Percentiles rank a stretch among this genome's conserved stretches.
phyloP scores from a whole-genome alignment of 2,329 filamentous ascomycete species.

The Nigrograna mackinnonii region DNA sequence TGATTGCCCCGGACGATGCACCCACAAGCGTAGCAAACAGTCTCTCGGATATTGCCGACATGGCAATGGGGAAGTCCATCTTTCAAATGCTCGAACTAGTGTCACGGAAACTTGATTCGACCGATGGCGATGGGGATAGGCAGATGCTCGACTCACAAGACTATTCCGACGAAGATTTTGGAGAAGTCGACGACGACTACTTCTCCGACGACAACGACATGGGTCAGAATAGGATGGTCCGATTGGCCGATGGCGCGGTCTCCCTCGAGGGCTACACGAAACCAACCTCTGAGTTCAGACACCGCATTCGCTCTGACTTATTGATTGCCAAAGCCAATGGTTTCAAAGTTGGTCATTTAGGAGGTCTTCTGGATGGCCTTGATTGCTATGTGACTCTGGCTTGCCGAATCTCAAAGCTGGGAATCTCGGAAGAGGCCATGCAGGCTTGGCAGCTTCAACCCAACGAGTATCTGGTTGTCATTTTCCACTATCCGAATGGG shows the following conservation, averaged over 20 bases:
- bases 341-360: constrained; percentile 69
- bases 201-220: constrained; percentile 45
- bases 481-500: constrained; percentile 66
- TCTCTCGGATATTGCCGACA: constrained; percentile 51
- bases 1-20: constrained; percentile 56
- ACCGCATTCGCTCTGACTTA: constrained; percentile 64
- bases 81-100: constrained; percentile 54
- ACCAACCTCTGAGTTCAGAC: constrained; percentile 25
- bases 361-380: constrained; percentile 52
- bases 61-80: constrained; percentile 49
- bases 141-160: constrained; percentile 45
- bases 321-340: constrained; percentile 64
- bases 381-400: constrained; percentile 67
- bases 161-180: constrained; percentile 31
- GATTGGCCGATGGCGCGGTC: constrained; percentile 3
- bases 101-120: constrained; percentile 37
- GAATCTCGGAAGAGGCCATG: constrained; percentile 73
- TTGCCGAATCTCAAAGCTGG: constrained; percentile 69
- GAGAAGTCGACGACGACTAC: constrained; percentile 38
- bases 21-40: constrained; percentile 46
- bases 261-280: constrained; percentile 15
- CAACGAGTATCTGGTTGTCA: constrained; percentile 71
- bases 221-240: constrained; percentile 29
- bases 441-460: constrained; percentile 74
- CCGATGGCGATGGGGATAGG: constrained; percentile 46